Base-by-base conservation (phyloP, 2,329 filamentous ascomycete species). In the Microdochium bolleyi region DNA sequence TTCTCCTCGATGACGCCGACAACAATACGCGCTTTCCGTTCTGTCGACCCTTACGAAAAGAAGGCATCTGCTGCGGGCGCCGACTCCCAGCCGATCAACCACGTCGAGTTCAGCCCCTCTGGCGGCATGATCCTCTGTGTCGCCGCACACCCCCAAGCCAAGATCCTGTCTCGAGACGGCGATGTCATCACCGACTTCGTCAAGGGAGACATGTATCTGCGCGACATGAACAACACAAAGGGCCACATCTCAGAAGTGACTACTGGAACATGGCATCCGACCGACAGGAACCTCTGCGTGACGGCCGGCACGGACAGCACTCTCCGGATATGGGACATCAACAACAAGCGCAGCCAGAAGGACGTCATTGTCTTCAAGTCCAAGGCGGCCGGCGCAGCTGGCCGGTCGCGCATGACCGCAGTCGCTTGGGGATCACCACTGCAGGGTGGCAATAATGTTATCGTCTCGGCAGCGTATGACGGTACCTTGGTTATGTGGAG, bases 171-270 rank as follows among this genome's bases (percentile, higher is more conserved):
- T 61, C 84, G 94, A 62, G 92, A 99, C 72, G 94, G 94, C 38
- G 89, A 95, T 48, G 78, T 88, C 8, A 62, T 95, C 49, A 86
- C 87, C 1, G 91, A 96, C 64, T 97, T 96, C 59, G 87, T 91
- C 60, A 99, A 99, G 71, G 94, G 94, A 48, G 94, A 99, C 67
- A 97, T 97, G 92, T 99, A 99, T 63, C 73, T 99, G 59, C 82
- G 92, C 52, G 94, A 99, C 67, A 95, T 97, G 87, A 83, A 96
- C 70, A 92, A 97, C 67, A 99, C 94, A 3, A 97, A 96, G 67
- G 94, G 94, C 1, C 94, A 99, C 70, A 85, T 96, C 51, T 92
- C 92, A 3, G 94, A 96, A 69, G 82, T 96, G 41, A 91, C 90
- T 3, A 88, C 86, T 22, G 92, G 89, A 22, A 87, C 87, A 38